Conservation (phyloP, 208 protist species). For the Acanthamoeba triangularis region DNA sequence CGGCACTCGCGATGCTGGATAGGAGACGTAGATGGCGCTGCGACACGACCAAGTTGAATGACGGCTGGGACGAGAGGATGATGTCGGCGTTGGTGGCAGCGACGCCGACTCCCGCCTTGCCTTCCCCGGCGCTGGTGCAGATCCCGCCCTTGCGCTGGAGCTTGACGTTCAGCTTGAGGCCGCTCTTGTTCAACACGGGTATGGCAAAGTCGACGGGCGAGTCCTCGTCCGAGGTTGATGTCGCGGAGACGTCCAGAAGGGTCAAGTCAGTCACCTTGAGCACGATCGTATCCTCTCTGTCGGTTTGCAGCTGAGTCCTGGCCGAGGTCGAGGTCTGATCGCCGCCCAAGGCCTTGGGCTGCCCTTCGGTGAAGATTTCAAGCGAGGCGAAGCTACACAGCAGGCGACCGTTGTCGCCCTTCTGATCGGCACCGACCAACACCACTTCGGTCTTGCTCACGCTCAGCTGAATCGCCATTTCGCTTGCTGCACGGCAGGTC, state of each 20-base stretch:
- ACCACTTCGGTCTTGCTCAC: not conserved
- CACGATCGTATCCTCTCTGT: not conserved
- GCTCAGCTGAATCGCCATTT: not conserved
- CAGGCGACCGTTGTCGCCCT: not conserved
- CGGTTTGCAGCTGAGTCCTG: not conserved
- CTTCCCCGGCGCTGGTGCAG: not conserved
- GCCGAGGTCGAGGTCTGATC: not conserved
- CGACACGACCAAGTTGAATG: not conserved
- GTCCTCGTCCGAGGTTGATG: not conserved
- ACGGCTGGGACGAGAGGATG: not conserved
- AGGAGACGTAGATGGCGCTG: not conserved
- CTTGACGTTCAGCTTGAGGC: not conserved
- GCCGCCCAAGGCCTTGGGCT: not conserved
- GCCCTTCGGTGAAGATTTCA: not conserved
- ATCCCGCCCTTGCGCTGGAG: not conserved
- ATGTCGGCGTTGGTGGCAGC: constrained; percentile 4
- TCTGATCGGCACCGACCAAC: not conserved
- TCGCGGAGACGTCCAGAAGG: not conserved
- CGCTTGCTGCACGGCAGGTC: not conserved
- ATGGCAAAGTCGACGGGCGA: not conserved
- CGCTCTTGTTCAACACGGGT: not conserved
- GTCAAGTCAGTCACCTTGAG: not conserved
- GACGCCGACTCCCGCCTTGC: not conserved
- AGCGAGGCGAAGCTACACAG: not conserved
- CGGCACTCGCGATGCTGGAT: not conserved